A percentile compares a stretch with the other conserved stretches of the same genome.
phyloP scores from a whole-genome alignment of 2,329 filamentous ascomycete species.

The Tolypocladium album region DNA sequence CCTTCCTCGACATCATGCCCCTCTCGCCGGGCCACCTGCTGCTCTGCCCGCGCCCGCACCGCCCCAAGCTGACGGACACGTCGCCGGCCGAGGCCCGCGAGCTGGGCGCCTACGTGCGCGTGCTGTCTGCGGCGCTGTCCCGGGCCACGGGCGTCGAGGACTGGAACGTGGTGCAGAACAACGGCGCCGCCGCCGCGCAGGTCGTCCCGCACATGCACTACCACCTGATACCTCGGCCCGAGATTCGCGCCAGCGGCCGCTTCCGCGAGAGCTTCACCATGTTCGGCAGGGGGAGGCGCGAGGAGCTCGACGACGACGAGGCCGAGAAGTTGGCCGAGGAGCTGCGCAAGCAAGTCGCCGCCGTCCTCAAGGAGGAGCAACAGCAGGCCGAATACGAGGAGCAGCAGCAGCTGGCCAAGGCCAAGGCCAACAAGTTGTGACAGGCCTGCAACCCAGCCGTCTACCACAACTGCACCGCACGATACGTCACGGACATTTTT shows the following conservation, averaged over 20 bases:
- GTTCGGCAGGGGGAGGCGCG: slow-evolving; percentile 65
- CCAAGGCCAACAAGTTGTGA: slow-evolving; percentile 28
- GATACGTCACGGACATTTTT: background rate
- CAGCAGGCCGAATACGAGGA: slow-evolving; percentile 9
- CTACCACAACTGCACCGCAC: background rate
- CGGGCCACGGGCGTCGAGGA: slow-evolving; percentile 61
- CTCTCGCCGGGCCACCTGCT: slow-evolving; percentile 75
- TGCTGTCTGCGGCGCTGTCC: slow-evolving; percentile 62
- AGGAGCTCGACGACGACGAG: slow-evolving; percentile 69
- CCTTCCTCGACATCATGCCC: slow-evolving; percentile 90
- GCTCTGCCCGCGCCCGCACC: slow-evolving; percentile 67
- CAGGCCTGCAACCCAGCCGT: background rate
- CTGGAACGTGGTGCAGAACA: slow-evolving; percentile 98
- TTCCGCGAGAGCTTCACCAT: slow-evolving; percentile 63
- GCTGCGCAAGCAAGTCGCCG: slow-evolving; percentile 38
- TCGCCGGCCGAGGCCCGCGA: slow-evolving; percentile 51
- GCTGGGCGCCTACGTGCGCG: slow-evolving; percentile 56
- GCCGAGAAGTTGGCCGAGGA: slow-evolving; percentile 47
- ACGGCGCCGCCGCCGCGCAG: slow-evolving; percentile 79
- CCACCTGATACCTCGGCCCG: slow-evolving; percentile 81
- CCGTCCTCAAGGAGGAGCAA: slow-evolving; percentile 33
- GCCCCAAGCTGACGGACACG: slow-evolving; percentile 66
- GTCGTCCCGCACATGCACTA: slow-evolving; percentile 92
- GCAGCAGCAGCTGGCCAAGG: slow-evolving; percentile 4
- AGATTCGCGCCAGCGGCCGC: slow-evolving; percentile 42